Conservation (phyloP, 2,329 filamentous ascomycete species). For the Fusarium nematophilum region DNA sequence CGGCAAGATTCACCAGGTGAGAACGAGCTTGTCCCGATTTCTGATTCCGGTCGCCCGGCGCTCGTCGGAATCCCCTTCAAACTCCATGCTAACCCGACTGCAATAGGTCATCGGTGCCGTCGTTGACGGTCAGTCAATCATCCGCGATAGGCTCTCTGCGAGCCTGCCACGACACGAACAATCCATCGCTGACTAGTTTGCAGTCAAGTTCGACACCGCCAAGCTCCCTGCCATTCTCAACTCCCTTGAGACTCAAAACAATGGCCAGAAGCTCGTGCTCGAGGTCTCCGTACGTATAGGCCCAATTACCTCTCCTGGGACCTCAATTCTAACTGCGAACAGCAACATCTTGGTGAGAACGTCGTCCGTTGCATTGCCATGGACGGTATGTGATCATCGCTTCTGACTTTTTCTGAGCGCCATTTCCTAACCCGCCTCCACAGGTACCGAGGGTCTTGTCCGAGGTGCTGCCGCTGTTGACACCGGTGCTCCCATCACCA, state of each 20-base stretch:
- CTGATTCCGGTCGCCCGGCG: slow-evolving; percentile 40
- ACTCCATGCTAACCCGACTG: slow-evolving; percentile 38
- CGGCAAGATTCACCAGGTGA: slow-evolving; percentile 77
- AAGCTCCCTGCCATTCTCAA: slow-evolving; percentile 98
- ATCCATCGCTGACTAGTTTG: slow-evolving; percentile 45
- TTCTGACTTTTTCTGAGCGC: slow-evolving; percentile 33
- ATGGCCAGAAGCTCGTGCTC: slow-evolving; percentile 92
- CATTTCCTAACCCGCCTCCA: slow-evolving; percentile 25
- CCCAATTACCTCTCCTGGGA: slow-evolving; percentile 6
- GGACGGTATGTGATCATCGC: slow-evolving; percentile 79
- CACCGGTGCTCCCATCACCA: slow-evolving; percentile 94
- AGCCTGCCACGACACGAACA: slow-evolving; percentile 11
- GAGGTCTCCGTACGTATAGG: slow-evolving; percentile 85
- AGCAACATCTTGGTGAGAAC: slow-evolving; percentile 99
- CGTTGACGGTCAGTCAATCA: slow-evolving; percentile 84
- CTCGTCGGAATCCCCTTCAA: slow-evolving; percentile 17
- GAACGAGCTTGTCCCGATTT: slow-evolving; percentile 38
- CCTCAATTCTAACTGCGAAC: slow-evolving; percentile 52
- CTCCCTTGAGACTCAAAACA: slow-evolving; percentile 91
- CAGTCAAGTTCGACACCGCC: slow-evolving; percentile 96
- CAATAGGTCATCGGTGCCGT: slow-evolving; percentile 96
- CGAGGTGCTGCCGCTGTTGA: slow-evolving; percentile 88
- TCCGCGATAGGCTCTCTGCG: slow-evolving; percentile 20
- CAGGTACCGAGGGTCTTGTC: slow-evolving; percentile 99
- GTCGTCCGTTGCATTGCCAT: slow-evolving; percentile 99